A percentile compares a stretch with the other conserved stretches of the same genome.
phyloP scores from a whole-genome alignment of 305 asterid species.

The Petunia hybrid region DNA sequence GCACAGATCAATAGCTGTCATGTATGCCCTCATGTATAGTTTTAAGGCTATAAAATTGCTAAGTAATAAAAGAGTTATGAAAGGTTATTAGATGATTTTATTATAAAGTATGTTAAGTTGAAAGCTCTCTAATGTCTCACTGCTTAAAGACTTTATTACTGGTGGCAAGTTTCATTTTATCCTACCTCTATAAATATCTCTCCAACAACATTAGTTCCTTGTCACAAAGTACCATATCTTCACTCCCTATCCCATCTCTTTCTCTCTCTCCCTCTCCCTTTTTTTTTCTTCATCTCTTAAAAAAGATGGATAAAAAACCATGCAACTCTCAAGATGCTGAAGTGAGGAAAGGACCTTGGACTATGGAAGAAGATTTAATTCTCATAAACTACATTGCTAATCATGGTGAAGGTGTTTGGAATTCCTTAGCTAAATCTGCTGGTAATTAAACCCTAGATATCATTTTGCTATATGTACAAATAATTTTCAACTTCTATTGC shows the following conservation, averaged over 20 bases:
- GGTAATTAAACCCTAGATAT: conserved; percentile 46
- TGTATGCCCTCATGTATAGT: conserved; percentile 22
- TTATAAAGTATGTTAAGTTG: conserved; percentile 14
- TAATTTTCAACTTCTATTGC: too few species aligned
- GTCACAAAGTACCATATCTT: conserved; percentile 28
- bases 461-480: not conserved
- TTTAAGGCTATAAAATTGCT: not conserved
- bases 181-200: conserved; percentile 26
- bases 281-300: not conserved
- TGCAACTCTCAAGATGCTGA: conserved; percentile 82
- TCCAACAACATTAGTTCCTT: conserved; percentile 30
- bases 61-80: not conserved
- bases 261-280: not conserved
- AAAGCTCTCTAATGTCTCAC: conserved; percentile 16
- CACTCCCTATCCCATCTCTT: conserved; percentile 20
- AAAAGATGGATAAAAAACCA: conserved; percentile 71
- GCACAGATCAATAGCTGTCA: conserved; percentile 29
- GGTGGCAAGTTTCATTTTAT: conserved; percentile 12
- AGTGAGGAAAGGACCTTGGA: conserved; percentile 98
- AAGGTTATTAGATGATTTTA: not conserved
- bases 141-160: conserved; percentile 22
- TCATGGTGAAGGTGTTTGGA: conserved; percentile 99
- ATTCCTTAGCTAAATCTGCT: conserved; percentile 84
- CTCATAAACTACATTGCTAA: conserved; percentile 92
- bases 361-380: conserved; percentile 95